Evolutionary conservation across 805 yeast genomes (phyloP).

Genomic region (Lipomyces starkeyi): DNA sequence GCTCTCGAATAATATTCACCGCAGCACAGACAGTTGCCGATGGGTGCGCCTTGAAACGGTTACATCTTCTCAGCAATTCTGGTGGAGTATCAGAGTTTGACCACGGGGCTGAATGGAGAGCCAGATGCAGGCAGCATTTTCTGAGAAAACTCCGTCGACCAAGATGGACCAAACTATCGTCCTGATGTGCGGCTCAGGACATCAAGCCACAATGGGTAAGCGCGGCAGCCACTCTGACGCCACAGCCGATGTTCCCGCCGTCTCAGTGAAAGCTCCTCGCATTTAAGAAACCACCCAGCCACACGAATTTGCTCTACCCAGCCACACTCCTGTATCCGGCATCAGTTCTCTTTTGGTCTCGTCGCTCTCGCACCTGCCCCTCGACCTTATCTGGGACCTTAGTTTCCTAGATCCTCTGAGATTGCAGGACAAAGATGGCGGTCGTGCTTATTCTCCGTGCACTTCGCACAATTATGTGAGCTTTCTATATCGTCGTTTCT

Average conservation of each 20-base stretch:
- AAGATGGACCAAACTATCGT: too few species aligned
- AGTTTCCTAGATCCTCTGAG: neutral
- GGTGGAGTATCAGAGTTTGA: neutral
- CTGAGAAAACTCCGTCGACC: neutral
- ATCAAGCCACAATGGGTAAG: neutral
- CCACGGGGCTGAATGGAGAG: slow-evolving; percentile 1
- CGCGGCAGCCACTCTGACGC: neutral
- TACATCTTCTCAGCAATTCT: neutral
- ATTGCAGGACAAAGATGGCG: neutral
- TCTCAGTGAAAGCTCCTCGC: too few species aligned
- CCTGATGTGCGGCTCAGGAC: neutral
- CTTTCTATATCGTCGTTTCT: too few species aligned
- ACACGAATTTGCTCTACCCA: neutral
- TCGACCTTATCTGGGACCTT: too few species aligned
- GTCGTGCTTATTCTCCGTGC: neutral
- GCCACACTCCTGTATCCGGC: neutral
- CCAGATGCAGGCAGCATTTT: slow-evolving; percentile 1
- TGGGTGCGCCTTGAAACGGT: neutral
- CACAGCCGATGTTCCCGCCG: neutral
- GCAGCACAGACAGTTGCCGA: neutral
- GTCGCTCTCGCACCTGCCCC: too few species aligned
- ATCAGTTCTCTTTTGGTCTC: too few species aligned
- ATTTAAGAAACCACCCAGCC: neutral
- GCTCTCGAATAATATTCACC: neutral
- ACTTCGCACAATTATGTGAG: too few species aligned